Base-by-base conservation (phyloP, 306 rosid species). In the Cicer arietinum region DNA sequence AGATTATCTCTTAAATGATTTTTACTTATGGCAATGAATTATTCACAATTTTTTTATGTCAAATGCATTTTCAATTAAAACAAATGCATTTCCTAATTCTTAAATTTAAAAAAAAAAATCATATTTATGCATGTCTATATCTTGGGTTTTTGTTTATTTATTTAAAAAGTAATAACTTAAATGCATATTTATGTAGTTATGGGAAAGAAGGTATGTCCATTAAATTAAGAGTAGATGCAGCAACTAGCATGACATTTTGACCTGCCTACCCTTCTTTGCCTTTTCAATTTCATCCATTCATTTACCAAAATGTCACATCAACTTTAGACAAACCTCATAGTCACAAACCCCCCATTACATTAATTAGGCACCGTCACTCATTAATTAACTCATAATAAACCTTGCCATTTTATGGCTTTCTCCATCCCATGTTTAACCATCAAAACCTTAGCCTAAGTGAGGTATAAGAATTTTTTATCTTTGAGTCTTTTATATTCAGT, bases 301-400 rank as follows among this genome's bases (percentile, higher is more conserved):
- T 46, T 66, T 58, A 22, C n/a, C 41, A 67, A 58, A 50, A 20
- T 10, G 80, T 80, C 77, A 80, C 84, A 75, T 74, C 84, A 41
- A 0, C 77, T 80, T 60, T 74, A 43, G 72, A 42, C 67, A 74
- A 68, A 74, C 1, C 52, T 80, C 84, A 42, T 57, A 67, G n/a
- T 60, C 67, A 60, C 42, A 4, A 8, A 35, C 64, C 69, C 45
- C 45, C 2, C 51, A 69, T 9, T 2, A 50, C 67, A 30, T 50
- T 48, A 67, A 63, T 79, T 66, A 48, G 67, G 69, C 79, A 56
- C 83, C 67, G 80, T 17, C 80, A 66, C 47, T 43, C 9, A 10
- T 48, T 68, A 68, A 16, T 48, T 47, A 25, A 13, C 45, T 68
- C 73, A 25, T 67, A 20, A 25, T 25, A 25, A 25, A 67, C 17